A percentile compares a stretch with the other conserved stretches of the same genome.
phyloP scores from a whole-genome alignment of 495 filamentous ascomycete species.

The Viridothelium virens region DNA sequence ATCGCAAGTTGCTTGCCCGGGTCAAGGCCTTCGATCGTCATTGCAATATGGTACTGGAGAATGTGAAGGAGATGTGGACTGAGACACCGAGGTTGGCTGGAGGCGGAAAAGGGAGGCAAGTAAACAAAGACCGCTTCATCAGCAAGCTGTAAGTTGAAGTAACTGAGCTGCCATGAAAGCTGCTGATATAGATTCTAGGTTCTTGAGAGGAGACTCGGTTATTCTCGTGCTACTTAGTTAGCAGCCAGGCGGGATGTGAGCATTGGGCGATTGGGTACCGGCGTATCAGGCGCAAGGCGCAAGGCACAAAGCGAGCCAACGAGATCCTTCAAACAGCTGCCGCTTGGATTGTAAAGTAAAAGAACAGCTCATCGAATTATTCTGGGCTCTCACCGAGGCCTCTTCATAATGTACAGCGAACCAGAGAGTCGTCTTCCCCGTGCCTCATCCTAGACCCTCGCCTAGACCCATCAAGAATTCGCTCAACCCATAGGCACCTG shows the following conservation, averaged over 20 bases:
- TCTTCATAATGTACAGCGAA: neutral
- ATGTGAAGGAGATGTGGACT: constrained; percentile 99
- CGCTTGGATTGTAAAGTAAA: neutral
- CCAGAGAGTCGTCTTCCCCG: neutral
- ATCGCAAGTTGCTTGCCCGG: constrained; percentile 72
- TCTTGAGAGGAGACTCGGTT: constrained; percentile 86
- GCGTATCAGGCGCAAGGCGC: neutral
- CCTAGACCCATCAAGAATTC: constrained; percentile 75
- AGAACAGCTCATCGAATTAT: neutral
- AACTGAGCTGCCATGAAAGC: neutral
- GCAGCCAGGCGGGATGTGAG: constrained; percentile 18
- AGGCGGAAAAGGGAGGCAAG: constrained; percentile 78
- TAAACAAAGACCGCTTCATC: constrained; percentile 97
- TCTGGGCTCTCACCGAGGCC: neutral
- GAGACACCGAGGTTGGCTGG: constrained; percentile 70
- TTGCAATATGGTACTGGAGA: constrained; percentile 97
- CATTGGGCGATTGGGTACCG: neutral
- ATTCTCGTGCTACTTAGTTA: constrained; percentile 87
- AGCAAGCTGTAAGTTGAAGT: constrained; percentile 77
- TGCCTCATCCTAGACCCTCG: constrained; percentile 38
- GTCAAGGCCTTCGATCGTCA: constrained; percentile 89
- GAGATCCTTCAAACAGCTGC: neutral
- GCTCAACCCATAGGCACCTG: constrained; percentile 77
- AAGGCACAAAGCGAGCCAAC: neutral
- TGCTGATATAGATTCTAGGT: constrained; percentile 47